Base-by-base conservation (phyloP, 176 grass and related monocot species). In the Aegilops umbellulata region DNA sequence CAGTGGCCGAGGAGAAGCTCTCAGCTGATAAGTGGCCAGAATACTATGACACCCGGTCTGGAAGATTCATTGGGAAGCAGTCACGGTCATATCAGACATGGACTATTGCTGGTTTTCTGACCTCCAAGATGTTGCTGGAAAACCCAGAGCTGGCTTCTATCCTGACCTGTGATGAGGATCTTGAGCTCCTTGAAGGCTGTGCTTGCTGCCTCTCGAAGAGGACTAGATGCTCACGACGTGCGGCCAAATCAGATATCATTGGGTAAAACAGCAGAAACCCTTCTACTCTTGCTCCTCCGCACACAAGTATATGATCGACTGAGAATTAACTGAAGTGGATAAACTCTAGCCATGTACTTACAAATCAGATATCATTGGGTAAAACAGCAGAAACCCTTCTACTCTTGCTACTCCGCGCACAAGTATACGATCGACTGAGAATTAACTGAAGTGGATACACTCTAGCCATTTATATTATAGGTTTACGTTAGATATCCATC, bases 1-100 rank as follows among this genome's bases (percentile, higher is more conserved):
- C 92, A 36, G 80, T 90, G 65, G 97, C 97, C 1, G 97, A 98
- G 86, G 90, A 92, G 81, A 89, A 82, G 71, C 90, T 98, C 60
- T 81, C 90, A 77, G 84, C 80, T 76, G 97, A 98, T 86, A 92
- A 95, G 66, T 98, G 97, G 97, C 97, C 97, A 0, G 95, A 98
- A 79, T 99, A 99, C 57, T 99, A 99, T 10, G 97, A 99, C 84
- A 94, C 94, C 30, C 88, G 69, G 34, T 91, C 97, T 65, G 94
- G 94, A 47, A 92, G 88, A 72, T 99, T 99, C 57, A 86, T 93
- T 2, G 97, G 94, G 69, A 99, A 99, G 84, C 97, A 99, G 76
- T 96, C 97, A 19, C 90, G 90, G n/a, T 91, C 95, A 61, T 92
- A 96, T 80, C 97, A 99, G 82, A 99, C 97, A 80, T 99, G 97